A percentile compares a stretch with the other conserved stretches of the same genome.
Evolutionary conservation across 805 yeast species (phyloP).

Genomic region (Nakazawaea ambrosiae): DNA sequence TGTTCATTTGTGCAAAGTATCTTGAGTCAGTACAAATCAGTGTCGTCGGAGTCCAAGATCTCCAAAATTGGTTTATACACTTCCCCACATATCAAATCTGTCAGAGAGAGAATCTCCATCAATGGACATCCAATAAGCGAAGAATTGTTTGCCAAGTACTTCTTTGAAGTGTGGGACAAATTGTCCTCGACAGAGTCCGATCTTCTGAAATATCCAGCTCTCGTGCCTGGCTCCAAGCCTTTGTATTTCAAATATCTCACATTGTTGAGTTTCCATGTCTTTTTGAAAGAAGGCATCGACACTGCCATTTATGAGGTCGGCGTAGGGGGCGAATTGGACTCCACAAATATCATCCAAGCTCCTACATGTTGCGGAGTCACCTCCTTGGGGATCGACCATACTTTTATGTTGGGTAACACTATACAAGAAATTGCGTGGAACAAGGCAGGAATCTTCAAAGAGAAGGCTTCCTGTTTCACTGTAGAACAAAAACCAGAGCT

Average conservation of each 20-base stretch:
- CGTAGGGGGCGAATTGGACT: slow-evolving; percentile 95
- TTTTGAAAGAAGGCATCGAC: slow-evolving; percentile 81
- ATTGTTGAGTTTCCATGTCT: slow-evolving; percentile 83
- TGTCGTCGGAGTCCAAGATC: slow-evolving; percentile 20
- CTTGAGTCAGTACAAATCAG: slow-evolving; percentile 52
- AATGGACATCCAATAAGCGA: slow-evolving; percentile 83
- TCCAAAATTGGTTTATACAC: slow-evolving; percentile 86
- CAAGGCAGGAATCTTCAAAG: slow-evolving; percentile 87
- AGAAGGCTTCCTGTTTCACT: slow-evolving; percentile 56
- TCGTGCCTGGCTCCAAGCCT: slow-evolving; percentile 71
- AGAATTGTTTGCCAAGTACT: slow-evolving; percentile 75
- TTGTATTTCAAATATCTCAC: slow-evolving; percentile 92
- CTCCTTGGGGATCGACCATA: slow-evolving; percentile 88
- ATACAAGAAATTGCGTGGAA: slow-evolving; percentile 92
- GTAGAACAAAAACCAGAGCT: slow-evolving; percentile 53
- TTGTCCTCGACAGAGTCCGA: slow-evolving; percentile 56
- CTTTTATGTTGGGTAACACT: slow-evolving; percentile 78
- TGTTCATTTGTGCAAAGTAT: slow-evolving; percentile 91
- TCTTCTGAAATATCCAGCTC: slow-evolving; percentile 56
- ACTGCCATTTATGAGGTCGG: slow-evolving; percentile 97
- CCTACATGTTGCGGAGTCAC: slow-evolving; percentile 87
- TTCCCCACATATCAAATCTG: slow-evolving; percentile 91
- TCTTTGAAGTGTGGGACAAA: slow-evolving; percentile 91
- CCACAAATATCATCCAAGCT: slow-evolving; percentile 77
- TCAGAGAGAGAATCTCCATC: slow-evolving; percentile 84